Conservation (phyloP, 257 asterid species). For the Primulina eburnea region DNA sequence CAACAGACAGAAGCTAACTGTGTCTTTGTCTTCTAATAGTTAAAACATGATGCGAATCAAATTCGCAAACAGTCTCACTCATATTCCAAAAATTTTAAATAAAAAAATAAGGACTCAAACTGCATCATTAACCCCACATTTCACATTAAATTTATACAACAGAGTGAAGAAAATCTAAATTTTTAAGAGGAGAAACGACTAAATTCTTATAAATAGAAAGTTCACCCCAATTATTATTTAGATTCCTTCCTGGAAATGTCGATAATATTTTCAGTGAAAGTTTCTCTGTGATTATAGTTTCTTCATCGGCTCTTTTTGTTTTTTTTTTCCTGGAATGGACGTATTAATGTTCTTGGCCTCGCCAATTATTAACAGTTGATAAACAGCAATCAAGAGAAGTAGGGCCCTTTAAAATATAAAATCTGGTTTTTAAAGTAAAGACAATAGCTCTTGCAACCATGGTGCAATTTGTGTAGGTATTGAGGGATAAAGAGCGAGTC, state of each 20-base stretch:
- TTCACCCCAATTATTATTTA: no score
- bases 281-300: background rate
- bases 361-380: background rate
- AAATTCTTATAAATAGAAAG: background rate
- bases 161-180: no score
- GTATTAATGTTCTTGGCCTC: background rate
- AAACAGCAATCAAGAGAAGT: background rate
- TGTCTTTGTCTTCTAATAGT: background rate
- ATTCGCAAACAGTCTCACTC: background rate
- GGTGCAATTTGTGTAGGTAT: no score
- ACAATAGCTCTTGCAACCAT: no score
- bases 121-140: background rate
- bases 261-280: background rate
- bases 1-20: background rate
- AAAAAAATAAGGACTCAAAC: background rate
- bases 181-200: background rate
- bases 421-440: no score
- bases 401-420: background rate
- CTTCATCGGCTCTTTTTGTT: background rate
- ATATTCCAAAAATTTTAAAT: background rate
- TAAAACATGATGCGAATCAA: background rate
- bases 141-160: no score
- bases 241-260: background rate
- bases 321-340: background rate
- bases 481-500: no score